Percentiles rank a stretch among this genome's conserved stretches.
phyloP scores from a whole-genome alignment of 2,329 filamentous ascomycete species.

The Aspergillus cejpii region DNA sequence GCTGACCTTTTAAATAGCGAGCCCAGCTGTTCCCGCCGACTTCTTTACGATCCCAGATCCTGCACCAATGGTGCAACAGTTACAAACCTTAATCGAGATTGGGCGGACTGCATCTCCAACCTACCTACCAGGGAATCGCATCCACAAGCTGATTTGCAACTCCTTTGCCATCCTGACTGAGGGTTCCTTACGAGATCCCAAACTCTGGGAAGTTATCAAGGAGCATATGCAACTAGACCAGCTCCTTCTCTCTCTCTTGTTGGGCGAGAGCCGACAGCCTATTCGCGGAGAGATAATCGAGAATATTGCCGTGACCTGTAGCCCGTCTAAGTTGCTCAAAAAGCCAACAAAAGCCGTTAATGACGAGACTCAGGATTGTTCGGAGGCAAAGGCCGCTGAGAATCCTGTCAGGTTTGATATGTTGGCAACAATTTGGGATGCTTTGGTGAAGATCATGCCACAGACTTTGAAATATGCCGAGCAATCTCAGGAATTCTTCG shows the following conservation, averaged over 20 bases:
- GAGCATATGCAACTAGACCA: constrained; percentile 31
- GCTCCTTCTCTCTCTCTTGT: constrained; percentile 39
- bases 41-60: constrained; percentile 33
- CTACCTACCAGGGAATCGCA: constrained; percentile 13
- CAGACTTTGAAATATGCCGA: constrained; percentile 32
- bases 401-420: constrained; percentile 33
- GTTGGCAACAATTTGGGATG: constrained; percentile 42
- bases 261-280: constrained; percentile 39
- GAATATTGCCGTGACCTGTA: constrained; percentile 35
- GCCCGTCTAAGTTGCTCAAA: constrained; percentile 27
- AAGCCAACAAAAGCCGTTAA: constrained; percentile 15
- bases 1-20: constrained; percentile 18
- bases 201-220: constrained; percentile 43
- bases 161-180: constrained; percentile 47
- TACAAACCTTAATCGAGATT: constrained; percentile 33
- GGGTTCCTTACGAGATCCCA: constrained; percentile 42
- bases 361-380: constrained; percentile 14
- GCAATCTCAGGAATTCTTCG: constrained; percentile 44
- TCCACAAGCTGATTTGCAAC: constrained; percentile 37
- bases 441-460: constrained; percentile 38
- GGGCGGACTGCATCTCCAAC: constrained; percentile 15
- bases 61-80: constrained; percentile 28
- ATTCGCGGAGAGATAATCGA: constrained; percentile 37
- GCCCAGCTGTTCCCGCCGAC: constrained; percentile 20
- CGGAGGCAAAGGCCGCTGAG: constrained; percentile 15